Evolutionary conservation across 768 basidiomycete genomes (phyloP).

Genomic region (Botryobasidium botryosum): DNA sequence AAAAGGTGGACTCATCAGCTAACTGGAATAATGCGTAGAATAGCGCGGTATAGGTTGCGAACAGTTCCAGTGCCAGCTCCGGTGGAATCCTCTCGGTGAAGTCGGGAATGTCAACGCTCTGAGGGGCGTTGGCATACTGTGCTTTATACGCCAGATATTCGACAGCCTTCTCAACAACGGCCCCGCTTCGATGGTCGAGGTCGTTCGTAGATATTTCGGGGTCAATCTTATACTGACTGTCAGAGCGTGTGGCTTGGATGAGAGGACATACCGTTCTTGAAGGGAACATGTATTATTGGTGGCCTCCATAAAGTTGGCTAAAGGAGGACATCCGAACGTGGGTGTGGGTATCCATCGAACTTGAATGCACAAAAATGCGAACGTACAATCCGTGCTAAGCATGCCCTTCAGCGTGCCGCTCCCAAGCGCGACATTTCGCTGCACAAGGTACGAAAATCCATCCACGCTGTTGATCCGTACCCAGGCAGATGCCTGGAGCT

Average conservation of each 20-base stretch:
- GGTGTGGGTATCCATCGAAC: no score
- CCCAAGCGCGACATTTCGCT: conserved; percentile 51
- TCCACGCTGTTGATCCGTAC: conserved; percentile 61
- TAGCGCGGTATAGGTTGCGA: conserved; percentile 21
- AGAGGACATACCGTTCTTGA: background rate
- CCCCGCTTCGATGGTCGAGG: no score
- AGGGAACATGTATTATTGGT: conserved; percentile 3
- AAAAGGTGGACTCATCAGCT: background rate
- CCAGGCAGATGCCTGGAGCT: no score
- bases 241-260: no score
- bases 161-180: conserved; percentile 71
- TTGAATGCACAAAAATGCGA: conserved; percentile 9
- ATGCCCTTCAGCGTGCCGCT: conserved; percentile 74
- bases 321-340: no score
- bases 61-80: conserved; percentile 83
- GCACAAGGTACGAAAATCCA: conserved; percentile 66
- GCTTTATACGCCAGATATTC: conserved; percentile 82
- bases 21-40: background rate
- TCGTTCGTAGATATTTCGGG: no score
- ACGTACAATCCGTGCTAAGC: conserved; percentile 53
- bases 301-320: conserved; percentile 8
- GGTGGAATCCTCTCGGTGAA: conserved; percentile 70
- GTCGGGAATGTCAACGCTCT: conserved; percentile 73
- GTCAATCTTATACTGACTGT: no score
- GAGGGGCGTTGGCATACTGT: conserved; percentile 49